A percentile compares a stretch with the other conserved stretches of the same genome.
Conservation (phyloP, 2,329 filamentous ascomycete species). For the Calonectria multiphialidica region DNA sequence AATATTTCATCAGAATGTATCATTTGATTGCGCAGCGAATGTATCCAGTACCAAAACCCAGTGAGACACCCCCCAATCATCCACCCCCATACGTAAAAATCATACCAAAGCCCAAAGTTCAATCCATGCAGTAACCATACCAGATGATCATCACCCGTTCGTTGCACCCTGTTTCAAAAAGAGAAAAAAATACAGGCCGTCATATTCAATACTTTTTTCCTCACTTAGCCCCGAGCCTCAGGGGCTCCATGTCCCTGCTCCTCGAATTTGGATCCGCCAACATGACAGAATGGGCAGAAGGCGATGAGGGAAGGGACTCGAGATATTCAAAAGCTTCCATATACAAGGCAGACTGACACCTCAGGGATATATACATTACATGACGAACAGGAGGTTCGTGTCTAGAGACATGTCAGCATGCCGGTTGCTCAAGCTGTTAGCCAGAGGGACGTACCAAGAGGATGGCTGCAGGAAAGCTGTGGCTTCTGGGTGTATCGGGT, state of each 20-base stretch:
- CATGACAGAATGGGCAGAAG: neutral
- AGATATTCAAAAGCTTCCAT: constrained; percentile 26
- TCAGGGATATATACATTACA: constrained; percentile 56
- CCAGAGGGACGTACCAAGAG: constrained; percentile 76
- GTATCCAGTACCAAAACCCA: constrained; percentile 10
- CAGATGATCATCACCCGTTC: constrained; percentile 18
- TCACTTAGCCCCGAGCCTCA: neutral
- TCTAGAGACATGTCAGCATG: constrained; percentile 53
- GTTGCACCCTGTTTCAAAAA: neutral
- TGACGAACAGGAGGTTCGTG: constrained; percentile 73
- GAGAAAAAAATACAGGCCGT: neutral
- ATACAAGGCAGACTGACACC: constrained; percentile 22
- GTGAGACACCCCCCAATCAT: constrained; percentile 1
- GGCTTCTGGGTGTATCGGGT: constrained; percentile 94
- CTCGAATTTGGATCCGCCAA: neutral
- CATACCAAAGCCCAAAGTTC: neutral
- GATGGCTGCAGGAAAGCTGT: constrained; percentile 96
- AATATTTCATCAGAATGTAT: neutral
- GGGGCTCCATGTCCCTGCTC: neutral
- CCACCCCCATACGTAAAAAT: neutral
- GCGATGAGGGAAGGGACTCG: constrained; percentile 16
- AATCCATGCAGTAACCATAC: constrained; percentile 14
- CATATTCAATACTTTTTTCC: constrained; percentile 8
- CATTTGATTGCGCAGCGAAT: constrained; percentile 13
- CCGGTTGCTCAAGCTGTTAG: constrained; percentile 10